phyloP scores from a whole-genome alignment of 1,284 basidiomycete species.

The Tilletia indica region DNA sequence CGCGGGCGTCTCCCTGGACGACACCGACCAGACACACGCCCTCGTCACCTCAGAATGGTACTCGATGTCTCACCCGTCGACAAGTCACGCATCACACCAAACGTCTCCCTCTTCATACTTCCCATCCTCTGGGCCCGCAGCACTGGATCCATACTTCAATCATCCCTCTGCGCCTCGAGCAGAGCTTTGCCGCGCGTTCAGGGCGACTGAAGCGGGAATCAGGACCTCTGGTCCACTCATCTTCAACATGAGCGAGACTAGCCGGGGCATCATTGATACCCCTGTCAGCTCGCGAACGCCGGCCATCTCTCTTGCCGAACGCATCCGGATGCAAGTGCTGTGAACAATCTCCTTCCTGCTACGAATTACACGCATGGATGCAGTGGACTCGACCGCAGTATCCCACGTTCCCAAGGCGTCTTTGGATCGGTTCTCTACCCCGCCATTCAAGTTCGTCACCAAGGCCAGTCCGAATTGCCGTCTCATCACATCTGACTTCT shows the following conservation, averaged over 20 bases:
- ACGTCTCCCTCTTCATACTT: slow-evolving; percentile 44
- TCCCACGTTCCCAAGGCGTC: background rate
- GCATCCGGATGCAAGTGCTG: slow-evolving; percentile 32
- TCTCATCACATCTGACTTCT: slow-evolving; percentile 56
- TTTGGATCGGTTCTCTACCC: slow-evolving; percentile 35
- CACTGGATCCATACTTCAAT: slow-evolving; percentile 46
- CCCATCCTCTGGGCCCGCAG: slow-evolving; percentile 37
- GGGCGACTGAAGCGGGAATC: background rate
- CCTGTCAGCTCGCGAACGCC: slow-evolving; percentile 17
- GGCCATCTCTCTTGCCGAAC: slow-evolving; percentile 25
- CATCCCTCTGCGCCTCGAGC: slow-evolving; percentile 54
- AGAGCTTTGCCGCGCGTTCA: slow-evolving; percentile 31
- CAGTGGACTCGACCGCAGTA: slow-evolving; percentile 34
- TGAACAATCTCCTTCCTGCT: slow-evolving; percentile 40
- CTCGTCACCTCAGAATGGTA: slow-evolving; percentile 52
- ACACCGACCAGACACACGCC: slow-evolving; percentile 50
- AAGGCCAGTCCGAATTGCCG: slow-evolving; percentile 53
- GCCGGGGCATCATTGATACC: slow-evolving; percentile 33
- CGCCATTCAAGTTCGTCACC: slow-evolving; percentile 53
- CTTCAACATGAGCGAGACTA: slow-evolving; percentile 39
- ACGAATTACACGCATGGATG: slow-evolving; percentile 58
- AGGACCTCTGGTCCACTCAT: background rate
- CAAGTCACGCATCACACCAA: slow-evolving; percentile 24
- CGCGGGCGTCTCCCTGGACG: slow-evolving; percentile 41
- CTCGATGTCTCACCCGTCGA: slow-evolving; percentile 33